Percentiles rank a stretch among this genome's conserved stretches.
Conservation (phyloP, 164 flowering plant species). For the Liriodendron chinense region DNA sequence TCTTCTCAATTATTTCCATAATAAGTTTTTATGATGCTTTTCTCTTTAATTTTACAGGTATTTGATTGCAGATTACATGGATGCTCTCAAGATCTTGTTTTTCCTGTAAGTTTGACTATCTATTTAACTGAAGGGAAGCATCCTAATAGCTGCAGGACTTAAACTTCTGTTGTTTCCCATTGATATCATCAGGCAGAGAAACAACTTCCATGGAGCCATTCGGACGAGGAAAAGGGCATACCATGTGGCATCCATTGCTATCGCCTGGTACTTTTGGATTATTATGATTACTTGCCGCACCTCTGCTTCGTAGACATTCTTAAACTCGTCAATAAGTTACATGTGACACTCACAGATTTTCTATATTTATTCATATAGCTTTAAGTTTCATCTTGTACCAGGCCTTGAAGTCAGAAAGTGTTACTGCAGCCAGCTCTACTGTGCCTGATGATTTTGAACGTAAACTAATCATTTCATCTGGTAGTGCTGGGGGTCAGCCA, state of each 20-base stretch:
- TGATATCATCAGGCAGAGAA: conserved; percentile 63
- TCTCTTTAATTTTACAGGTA: conserved; percentile 48
- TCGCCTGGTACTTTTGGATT: conserved; percentile 45
- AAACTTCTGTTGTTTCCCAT: conserved; percentile 1
- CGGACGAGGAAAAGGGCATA: conserved; percentile 47
- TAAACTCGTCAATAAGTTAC: not conserved
- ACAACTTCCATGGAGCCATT: conserved; percentile 55
- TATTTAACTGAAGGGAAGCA: not conserved
- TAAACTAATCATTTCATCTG: conserved; percentile 41
- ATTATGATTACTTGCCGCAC: not conserved
- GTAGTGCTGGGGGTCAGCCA: conserved; percentile 35
- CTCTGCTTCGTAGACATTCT: not conserved
- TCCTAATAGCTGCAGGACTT: conserved; percentile 5
- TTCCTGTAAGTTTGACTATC: conserved; percentile 63
- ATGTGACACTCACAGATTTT: not conserved
- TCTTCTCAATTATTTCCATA: conserved; percentile 1
- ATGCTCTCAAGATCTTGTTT: conserved; percentile 94
- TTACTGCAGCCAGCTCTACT: conserved; percentile 32
- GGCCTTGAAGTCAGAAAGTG: conserved; percentile 52
- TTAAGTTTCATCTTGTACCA: conserved; percentile 21
- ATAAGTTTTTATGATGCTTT: conserved; percentile 5
- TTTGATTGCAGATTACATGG: conserved; percentile 99
- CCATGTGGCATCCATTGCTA: conserved; percentile 83
- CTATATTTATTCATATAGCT: not conserved
- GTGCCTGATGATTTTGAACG: conserved; percentile 35